Evolutionary conservation across 345 rosid species (phyloP).

Genomic region (Citrus maxima): DNA sequence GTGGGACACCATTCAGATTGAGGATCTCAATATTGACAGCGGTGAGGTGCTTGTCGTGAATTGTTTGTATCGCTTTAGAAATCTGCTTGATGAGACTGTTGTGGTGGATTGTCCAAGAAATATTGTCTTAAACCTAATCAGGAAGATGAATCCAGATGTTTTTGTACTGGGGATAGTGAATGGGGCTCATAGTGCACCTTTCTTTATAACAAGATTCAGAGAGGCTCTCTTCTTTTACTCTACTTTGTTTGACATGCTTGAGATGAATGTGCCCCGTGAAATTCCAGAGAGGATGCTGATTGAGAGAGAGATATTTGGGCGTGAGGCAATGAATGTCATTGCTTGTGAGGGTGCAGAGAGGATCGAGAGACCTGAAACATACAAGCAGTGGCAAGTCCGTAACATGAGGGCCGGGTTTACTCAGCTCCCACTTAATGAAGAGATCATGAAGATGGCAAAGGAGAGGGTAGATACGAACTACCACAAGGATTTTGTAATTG

Average conservation of each 20-base stretch:
- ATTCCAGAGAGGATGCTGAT: constrained; percentile 44
- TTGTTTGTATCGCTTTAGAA: constrained; percentile 37
- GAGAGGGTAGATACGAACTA: constrained; percentile 33
- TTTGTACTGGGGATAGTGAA: constrained; percentile 44
- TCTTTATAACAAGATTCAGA: constrained; percentile 51
- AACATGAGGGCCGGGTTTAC: constrained; percentile 40
- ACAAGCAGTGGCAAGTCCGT: constrained; percentile 53
- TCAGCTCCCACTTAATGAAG: constrained; percentile 41
- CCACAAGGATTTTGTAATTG: constrained; percentile 49
- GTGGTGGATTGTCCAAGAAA: constrained; percentile 44
- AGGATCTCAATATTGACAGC: constrained; percentile 48
- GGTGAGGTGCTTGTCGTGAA: constrained; percentile 52
- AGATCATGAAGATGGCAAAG: constrained; percentile 33
- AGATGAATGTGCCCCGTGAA: constrained; percentile 41
- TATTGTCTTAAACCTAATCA: constrained; percentile 39
- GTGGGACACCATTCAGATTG: constrained; percentile 50
- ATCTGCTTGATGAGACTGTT: constrained; percentile 59
- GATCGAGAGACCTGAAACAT: constrained; percentile 54
- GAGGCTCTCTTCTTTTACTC: constrained; percentile 58
- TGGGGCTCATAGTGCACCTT: constrained; percentile 43
- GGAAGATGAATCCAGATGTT: constrained; percentile 41
- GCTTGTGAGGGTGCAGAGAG: constrained; percentile 58
- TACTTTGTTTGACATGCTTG: constrained; percentile 47
- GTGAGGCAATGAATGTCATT: constrained; percentile 46
- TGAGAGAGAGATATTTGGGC: constrained; percentile 46